phyloP scores from a whole-genome alignment of 768 basidiomycete genomes.

The Paxillus involutus region DNA sequence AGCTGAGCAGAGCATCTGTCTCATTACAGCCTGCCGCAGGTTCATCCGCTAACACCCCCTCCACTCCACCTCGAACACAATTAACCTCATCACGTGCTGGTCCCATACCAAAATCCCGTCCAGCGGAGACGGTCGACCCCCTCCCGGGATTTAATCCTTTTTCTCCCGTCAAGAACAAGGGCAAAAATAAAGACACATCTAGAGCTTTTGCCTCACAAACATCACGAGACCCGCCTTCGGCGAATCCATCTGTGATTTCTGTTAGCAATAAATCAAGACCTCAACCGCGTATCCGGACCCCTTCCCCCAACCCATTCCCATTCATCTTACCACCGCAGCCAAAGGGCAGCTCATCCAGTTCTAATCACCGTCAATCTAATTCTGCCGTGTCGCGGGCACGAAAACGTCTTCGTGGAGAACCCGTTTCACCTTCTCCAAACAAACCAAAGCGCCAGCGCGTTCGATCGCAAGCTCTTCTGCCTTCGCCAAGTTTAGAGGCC shows the following conservation, averaged over 20 bases:
- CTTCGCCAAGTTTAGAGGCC: slow-evolving; percentile 35
- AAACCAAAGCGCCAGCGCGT: slow-evolving; percentile 73
- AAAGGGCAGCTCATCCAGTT: slow-evolving; percentile 17
- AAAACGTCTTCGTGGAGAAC: slow-evolving; percentile 80
- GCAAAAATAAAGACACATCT: slow-evolving; percentile 36
- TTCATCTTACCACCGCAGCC: slow-evolving; percentile 24
- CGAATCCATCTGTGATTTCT: slow-evolving; percentile 51
- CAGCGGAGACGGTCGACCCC: slow-evolving; percentile 50
- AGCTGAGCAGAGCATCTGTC: slow-evolving; percentile 51
- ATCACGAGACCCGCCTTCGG: slow-evolving; percentile 10
- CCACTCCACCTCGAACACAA: slow-evolving; percentile 33
- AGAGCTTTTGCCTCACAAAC: slow-evolving; percentile 18
- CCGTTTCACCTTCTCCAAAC: slow-evolving; percentile 78
- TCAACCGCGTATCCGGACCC: slow-evolving; percentile 21
- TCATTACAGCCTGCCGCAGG: slow-evolving; percentile 39
- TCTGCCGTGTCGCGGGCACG: slow-evolving; percentile 66
- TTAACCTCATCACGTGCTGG: slow-evolving; percentile 22
- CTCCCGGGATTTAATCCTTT: slow-evolving; percentile 71
- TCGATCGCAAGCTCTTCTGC: slow-evolving; percentile 38
- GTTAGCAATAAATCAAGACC: slow-evolving; percentile 32
- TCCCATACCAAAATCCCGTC: slow-evolving; percentile 49
- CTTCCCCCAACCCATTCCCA: slow-evolving; percentile 44
- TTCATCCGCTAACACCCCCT: slow-evolving; percentile 20
- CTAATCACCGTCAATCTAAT: slow-evolving; percentile 24
- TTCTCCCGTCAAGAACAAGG: slow-evolving; percentile 71